A percentile compares a stretch with the other conserved stretches of the same genome.
These are phyloP conservation scores for Calocybe gangraenosa DNA, from an alignment of 768 basidiomycete species.

Conservation along the genomic window DNA sequence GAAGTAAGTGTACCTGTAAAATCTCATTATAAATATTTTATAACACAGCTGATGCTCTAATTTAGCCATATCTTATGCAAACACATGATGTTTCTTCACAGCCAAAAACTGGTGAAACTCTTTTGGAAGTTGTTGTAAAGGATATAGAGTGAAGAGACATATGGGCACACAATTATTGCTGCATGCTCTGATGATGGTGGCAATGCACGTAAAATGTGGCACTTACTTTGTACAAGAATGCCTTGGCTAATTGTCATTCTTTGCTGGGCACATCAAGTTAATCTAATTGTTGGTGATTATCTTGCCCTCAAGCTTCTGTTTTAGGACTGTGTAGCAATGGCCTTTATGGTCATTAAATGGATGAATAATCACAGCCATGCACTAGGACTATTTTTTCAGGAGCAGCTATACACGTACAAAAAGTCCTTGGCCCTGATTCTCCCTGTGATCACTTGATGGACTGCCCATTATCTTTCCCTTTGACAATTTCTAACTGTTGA, in stretches of 20 bases:
- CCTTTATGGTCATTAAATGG: conserved; percentile 24
- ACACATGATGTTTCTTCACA: conserved; percentile 19
- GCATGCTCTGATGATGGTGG: conserved; percentile 21
- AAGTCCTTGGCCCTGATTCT: conserved; percentile 22
- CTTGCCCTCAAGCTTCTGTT: conserved; percentile 16
- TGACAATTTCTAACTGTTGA: conserved; percentile 22
- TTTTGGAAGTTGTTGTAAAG: conserved; percentile 19
- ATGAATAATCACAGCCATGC: conserved; percentile 28
- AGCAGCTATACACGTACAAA: conserved; percentile 18
- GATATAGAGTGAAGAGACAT: conserved; percentile 19
- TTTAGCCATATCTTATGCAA: conserved; percentile 17
- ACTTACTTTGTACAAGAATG: conserved; percentile 9
- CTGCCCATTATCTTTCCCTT: conserved; percentile 25
- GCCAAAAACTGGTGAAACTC: conserved; percentile 21
- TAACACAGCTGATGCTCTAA: not conserved
- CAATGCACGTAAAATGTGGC: conserved; percentile 18
- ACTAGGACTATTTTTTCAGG: conserved; percentile 21
- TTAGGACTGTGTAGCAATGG: conserved; percentile 16
- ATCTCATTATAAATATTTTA: not conserved
- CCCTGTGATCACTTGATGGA: conserved; percentile 31
- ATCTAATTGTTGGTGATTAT: conserved; percentile 32
- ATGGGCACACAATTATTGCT: conserved; percentile 17
- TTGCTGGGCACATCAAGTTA: conserved; percentile 28
- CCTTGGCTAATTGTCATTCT: conserved; percentile 12
- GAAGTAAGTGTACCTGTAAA: conserved; percentile 16